These are phyloP conservation scores for Aotearoamyces nothofagi DNA, from an alignment of 2,329 filamentous ascomycete species.

Conservation along the genomic window DNA sequence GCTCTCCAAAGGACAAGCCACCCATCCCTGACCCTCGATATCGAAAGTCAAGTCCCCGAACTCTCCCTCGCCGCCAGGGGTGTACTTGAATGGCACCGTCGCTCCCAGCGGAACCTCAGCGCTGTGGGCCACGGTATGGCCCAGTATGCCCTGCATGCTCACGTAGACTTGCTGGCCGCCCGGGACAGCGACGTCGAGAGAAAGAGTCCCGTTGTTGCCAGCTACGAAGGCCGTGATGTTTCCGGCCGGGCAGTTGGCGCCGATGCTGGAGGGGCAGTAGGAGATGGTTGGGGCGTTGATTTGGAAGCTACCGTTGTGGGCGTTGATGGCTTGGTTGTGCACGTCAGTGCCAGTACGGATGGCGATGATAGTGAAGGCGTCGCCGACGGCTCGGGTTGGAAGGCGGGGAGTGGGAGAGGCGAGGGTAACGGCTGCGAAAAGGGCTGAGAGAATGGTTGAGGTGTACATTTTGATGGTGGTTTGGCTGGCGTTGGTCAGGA, in stretches of 20 bases:
- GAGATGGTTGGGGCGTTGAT: background rate
- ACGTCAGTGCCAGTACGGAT: slow-evolving; percentile 1
- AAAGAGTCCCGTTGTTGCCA: background rate
- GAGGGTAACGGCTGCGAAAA: background rate
- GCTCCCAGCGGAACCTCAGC: background rate
- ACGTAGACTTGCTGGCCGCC: slow-evolving; percentile 1
- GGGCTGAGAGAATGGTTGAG: too few species aligned
- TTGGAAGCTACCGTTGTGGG: background rate
- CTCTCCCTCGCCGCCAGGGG: background rate
- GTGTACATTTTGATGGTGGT: too few species aligned
- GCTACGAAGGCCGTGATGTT: background rate
- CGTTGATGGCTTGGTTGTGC: background rate
- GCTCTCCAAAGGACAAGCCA: background rate
- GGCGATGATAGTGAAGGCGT: slow-evolving; percentile 1
- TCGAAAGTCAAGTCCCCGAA: background rate
- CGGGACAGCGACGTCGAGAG: background rate
- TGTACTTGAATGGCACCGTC: background rate
- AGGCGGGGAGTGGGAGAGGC: background rate
- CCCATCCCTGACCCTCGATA: background rate
- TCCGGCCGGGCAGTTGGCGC: background rate
- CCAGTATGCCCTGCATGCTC: background rate
- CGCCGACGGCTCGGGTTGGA: slow-evolving; percentile 5
- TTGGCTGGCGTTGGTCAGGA: too few species aligned
- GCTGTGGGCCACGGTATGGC: background rate
- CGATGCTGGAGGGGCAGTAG: too few species aligned